Conservation (phyloP, 1,139 yeast genomes). For the Pichia norvegensis region DNA sequence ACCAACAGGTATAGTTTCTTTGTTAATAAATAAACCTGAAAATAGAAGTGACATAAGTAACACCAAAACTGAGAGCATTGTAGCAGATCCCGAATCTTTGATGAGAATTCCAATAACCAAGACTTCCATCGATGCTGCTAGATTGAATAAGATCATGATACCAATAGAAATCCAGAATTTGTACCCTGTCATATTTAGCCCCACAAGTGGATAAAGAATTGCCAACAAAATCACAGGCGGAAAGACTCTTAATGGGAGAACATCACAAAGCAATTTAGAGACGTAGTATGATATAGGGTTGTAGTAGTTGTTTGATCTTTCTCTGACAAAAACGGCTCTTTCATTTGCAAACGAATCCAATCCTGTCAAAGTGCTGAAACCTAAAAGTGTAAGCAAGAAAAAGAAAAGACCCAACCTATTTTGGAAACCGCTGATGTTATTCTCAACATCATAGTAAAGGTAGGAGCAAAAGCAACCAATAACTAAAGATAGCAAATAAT, state of each 20-base stretch:
- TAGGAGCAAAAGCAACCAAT: constrained; percentile 83
- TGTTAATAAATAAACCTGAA: constrained; percentile 88
- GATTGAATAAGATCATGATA: constrained; percentile 71
- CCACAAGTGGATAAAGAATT: constrained; percentile 87
- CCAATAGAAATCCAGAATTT: constrained; percentile 69
- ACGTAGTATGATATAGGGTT: constrained; percentile 77
- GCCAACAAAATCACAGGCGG: constrained; percentile 84
- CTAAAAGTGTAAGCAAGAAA: constrained; percentile 82
- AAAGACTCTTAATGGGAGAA: constrained; percentile 77
- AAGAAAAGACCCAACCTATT: constrained; percentile 89
- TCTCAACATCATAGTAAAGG: constrained; percentile 69
- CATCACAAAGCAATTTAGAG: constrained; percentile 82
- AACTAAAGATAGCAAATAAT: constrained; percentile 66
- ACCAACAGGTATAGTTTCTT: constrained; percentile 62
- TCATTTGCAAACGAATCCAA: constrained; percentile 82
- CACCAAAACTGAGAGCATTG: constrained; percentile 77
- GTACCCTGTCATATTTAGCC: constrained; percentile 68
- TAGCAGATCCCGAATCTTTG: constrained; percentile 89
- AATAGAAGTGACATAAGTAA: constrained; percentile 77
- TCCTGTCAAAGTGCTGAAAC: constrained; percentile 88
- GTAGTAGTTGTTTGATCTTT: constrained; percentile 90
- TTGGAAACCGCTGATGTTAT: constrained; percentile 94
- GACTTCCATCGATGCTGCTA: constrained; percentile 80
- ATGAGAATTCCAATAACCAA: constrained; percentile 79
- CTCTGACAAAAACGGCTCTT: constrained; percentile 80